A percentile compares a stretch with the other conserved stretches of the same genome.
Conservation (phyloP, 345 rosid species). For the Xanthoceras sorbifolium region DNA sequence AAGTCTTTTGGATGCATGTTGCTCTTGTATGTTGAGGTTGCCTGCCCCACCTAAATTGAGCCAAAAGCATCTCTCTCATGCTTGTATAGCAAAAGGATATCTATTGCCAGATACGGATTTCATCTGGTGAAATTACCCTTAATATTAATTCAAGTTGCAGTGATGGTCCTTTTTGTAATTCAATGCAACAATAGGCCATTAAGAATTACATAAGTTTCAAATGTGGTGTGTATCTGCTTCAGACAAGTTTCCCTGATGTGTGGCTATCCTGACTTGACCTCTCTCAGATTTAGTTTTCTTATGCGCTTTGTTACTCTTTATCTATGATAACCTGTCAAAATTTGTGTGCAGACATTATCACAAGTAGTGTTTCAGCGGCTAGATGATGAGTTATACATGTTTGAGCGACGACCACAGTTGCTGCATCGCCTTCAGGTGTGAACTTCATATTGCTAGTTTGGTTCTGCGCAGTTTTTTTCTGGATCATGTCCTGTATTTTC, state of each 20-base stretch:
- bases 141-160: neutral
- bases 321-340: slow-evolving; percentile 2
- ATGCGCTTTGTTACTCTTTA: neutral
- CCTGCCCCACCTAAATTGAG: neutral
- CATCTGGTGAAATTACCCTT: neutral
- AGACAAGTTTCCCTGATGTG: neutral
- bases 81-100: slow-evolving; percentile 2
- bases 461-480: slow-evolving; percentile 3
- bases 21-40: slow-evolving; percentile 3
- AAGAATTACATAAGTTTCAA: neutral
- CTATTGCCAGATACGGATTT: neutral
- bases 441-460: slow-evolving; percentile 18
- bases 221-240: neutral
- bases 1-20: neutral
- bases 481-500: slow-evolving; percentile 1
- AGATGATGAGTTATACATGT: slow-evolving; percentile 84
- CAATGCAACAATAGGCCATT: neutral
- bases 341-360: slow-evolving; percentile 60
- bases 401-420: slow-evolving; percentile 86
- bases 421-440: slow-evolving; percentile 93
- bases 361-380: slow-evolving; percentile 86
- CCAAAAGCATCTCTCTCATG: neutral
- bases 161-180: neutral
- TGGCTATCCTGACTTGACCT: neutral
- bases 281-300: slow-evolving; percentile 9